Percentiles rank a stretch among this genome's conserved stretches.
phyloP scores from a whole-genome alignment of 2,329 filamentous ascomycete species.

The Lachnellula subtilissima region DNA sequence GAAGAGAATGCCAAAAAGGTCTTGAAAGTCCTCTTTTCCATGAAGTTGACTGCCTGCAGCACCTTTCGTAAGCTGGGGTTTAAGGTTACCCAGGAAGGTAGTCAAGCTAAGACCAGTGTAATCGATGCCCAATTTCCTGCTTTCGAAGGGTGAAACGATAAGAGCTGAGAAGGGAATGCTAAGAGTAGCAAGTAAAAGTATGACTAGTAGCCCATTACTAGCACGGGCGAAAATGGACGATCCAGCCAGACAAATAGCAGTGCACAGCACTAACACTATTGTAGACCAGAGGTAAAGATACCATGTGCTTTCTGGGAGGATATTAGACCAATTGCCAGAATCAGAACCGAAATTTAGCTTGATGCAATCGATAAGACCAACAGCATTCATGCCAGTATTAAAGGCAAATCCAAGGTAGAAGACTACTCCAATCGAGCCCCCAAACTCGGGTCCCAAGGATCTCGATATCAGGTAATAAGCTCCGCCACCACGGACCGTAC shows the following conservation, averaged over 20 bases:
- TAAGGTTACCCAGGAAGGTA: constrained; percentile 70
- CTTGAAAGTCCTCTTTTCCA: constrained; percentile 67
- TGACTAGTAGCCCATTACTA: constrained; percentile 68
- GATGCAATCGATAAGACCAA: constrained; percentile 79
- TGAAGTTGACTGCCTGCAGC: constrained; percentile 56
- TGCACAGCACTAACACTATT: constrained; percentile 64
- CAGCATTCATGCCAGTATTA: constrained; percentile 82
- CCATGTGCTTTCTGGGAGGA: constrained; percentile 69
- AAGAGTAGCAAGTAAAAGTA: constrained; percentile 68
- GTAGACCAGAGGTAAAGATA: constrained; percentile 73
- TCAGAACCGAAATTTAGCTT: constrained; percentile 64
- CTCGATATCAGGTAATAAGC: constrained; percentile 87
- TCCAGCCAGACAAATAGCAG: constrained; percentile 70
- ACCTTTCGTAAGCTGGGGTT: constrained; percentile 60
- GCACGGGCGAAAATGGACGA: constrained; percentile 76
- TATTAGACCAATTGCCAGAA: constrained; percentile 51
- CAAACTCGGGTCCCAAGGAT: constrained; percentile 81
- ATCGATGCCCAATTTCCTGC: constrained; percentile 56
- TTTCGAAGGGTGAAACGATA: constrained; percentile 61
- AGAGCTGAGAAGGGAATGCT: constrained; percentile 80
- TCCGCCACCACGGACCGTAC: constrained; percentile 80
- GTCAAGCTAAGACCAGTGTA: constrained; percentile 72
- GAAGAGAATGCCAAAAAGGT: constrained; percentile 82
- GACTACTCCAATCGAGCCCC: constrained; percentile 79
- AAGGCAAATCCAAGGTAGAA: constrained; percentile 89